Evolutionary conservation across 2,329 filamentous ascomycete species (phyloP).

Genomic region (Trichophyton verrucosum): DNA sequence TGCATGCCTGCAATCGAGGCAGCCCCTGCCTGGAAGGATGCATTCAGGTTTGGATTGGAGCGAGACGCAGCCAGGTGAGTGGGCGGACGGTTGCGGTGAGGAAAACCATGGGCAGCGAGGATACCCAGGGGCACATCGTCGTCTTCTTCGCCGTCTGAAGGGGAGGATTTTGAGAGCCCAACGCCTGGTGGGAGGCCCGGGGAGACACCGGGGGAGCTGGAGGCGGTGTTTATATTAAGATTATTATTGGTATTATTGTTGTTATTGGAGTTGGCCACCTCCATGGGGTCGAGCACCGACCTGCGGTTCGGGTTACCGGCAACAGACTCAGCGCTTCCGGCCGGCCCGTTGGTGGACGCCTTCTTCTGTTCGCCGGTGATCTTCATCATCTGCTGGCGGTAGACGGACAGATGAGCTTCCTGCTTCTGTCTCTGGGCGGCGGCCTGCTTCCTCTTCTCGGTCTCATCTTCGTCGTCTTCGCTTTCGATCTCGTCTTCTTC

Average conservation of each 20-base stretch:
- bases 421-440: constrained; percentile 73
- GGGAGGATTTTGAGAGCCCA: constrained; percentile 25
- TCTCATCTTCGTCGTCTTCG: constrained; percentile 65
- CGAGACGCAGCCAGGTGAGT: constrained; percentile 51
- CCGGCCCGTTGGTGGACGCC: constrained; percentile 40
- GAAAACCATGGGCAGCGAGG: constrained; percentile 78
- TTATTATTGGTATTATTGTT: neutral
- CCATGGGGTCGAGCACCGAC: constrained; percentile 19
- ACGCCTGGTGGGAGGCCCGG: neutral
- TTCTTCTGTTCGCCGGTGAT: constrained; percentile 56
- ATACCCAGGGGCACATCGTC: constrained; percentile 82
- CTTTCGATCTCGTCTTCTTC: constrained; percentile 46
- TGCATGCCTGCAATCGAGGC: constrained; percentile 41
- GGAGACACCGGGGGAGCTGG: neutral
- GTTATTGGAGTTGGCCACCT: neutral
- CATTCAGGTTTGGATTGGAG: constrained; percentile 60
- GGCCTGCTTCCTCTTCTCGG: constrained; percentile 59
- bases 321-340: constrained; percentile 28
- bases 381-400: constrained; percentile 94
- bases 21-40: constrained; percentile 42
- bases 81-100: constrained; percentile 62
- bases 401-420: constrained; percentile 78
- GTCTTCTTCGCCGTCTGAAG: constrained; percentile 55
- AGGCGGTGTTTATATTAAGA: neutral
- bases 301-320: constrained; percentile 29